Percentiles rank a stretch among this genome's conserved stretches.
These are phyloP conservation scores for Xylaria sp. DNA, from an alignment of 2,329 filamentous ascomycete species.

Conservation along the genomic window DNA sequence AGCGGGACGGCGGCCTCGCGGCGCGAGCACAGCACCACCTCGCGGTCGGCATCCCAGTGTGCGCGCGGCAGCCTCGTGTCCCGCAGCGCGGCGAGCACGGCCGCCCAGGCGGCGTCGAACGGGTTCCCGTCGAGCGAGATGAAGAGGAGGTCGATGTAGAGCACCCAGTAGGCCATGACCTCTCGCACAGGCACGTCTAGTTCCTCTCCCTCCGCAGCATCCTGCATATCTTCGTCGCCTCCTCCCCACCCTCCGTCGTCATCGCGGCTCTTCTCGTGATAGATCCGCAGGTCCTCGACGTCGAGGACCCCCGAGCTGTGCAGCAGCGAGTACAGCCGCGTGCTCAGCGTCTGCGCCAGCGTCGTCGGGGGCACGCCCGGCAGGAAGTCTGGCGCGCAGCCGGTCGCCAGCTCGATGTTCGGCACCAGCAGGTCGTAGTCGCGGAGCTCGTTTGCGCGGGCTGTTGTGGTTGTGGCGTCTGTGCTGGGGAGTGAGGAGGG, in stretches of 20 bases:
- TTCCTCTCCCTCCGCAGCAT: slow-evolving; percentile 45
- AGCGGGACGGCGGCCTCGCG: slow-evolving; percentile 66
- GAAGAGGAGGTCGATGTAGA: slow-evolving; percentile 96
- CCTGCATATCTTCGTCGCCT: slow-evolving; percentile 50
- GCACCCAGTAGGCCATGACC: slow-evolving; percentile 89
- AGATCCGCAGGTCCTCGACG: slow-evolving; percentile 77
- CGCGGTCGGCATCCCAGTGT: slow-evolving; percentile 84
- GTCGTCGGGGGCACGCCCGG: slow-evolving; percentile 84
- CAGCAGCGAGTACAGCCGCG: slow-evolving; percentile 79
- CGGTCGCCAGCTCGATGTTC: slow-evolving; percentile 92
- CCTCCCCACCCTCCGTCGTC: slow-evolving; percentile 32
- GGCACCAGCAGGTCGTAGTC: slow-evolving; percentile 84
- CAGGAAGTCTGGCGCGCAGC: slow-evolving; percentile 85
- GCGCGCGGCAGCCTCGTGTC: slow-evolving; percentile 82
- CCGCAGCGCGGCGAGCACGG: slow-evolving; percentile 80
- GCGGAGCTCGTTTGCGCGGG: slow-evolving; percentile 59
- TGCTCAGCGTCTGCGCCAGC: slow-evolving; percentile 85
- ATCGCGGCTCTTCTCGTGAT: slow-evolving; percentile 49
- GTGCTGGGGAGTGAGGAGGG: slow-evolving; percentile 53
- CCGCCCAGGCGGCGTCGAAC: slow-evolving; percentile 90
- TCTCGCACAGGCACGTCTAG: slow-evolving; percentile 47
- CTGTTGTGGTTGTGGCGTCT: slow-evolving; percentile 47
- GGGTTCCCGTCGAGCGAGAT: slow-evolving; percentile 92
- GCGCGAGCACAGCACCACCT: slow-evolving; percentile 78
- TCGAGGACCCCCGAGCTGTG: slow-evolving; percentile 76